Conservation (phyloP, 257 asterid genomes). For the Ocimum tenuiflorum region DNA sequence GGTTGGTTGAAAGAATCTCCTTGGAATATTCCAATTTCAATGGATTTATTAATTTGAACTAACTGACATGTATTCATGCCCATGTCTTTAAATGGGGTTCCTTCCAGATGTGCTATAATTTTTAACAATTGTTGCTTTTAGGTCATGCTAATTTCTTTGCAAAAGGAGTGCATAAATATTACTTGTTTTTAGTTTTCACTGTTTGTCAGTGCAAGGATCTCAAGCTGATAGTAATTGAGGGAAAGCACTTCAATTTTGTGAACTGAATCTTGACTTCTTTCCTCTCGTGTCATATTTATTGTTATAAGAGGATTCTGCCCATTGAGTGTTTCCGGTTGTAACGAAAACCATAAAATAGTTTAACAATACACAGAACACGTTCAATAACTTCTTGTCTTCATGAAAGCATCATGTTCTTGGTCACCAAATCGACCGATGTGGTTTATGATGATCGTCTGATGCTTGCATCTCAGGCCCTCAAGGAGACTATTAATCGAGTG, state of each 20-base stretch:
- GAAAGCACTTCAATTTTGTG: no score
- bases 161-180: not conserved
- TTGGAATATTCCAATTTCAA: conserved; percentile 35
- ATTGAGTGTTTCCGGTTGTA: no score
- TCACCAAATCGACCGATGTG: not conserved
- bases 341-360: no score
- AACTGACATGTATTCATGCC: conserved; percentile 15
- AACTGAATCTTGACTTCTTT: not conserved
- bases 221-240: not conserved
- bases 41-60: conserved; percentile 22
- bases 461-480: conserved; percentile 44
- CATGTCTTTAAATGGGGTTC: conserved; percentile 19
- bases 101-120: conserved; percentile 18
- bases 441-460: not conserved
- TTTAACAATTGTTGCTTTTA: conserved; percentile 8
- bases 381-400: no score
- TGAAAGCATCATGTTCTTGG: not conserved
- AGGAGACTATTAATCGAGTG: conserved; percentile 58
- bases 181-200: not conserved
- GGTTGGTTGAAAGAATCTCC: conserved; percentile 36
- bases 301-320: no score
- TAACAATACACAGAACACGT: no score
- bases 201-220: not conserved
- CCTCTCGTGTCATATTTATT: no score
- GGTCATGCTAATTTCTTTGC: not conserved